phyloP scores from a whole-genome alignment of 2,329 filamentous ascomycete species.

The Fusarium sterilihyphosum region DNA sequence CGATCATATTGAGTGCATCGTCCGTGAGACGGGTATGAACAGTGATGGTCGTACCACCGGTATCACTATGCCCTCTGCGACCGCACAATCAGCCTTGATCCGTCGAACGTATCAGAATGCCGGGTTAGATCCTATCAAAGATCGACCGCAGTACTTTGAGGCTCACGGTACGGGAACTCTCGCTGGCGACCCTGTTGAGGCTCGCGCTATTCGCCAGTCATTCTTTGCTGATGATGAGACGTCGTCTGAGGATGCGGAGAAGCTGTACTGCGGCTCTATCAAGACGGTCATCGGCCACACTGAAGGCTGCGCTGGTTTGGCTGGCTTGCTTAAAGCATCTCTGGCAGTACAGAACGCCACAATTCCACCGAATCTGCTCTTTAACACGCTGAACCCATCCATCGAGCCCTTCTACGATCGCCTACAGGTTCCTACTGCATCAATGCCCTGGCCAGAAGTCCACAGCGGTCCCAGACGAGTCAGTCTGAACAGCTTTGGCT shows the following conservation, averaged over 20 bases:
- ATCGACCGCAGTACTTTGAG: conserved; percentile 8
- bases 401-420: conserved; percentile 20
- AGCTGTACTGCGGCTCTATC: conserved; percentile 2
- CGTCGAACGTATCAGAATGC: conserved; percentile 1
- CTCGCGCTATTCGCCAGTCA: neutral
- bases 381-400: conserved; percentile 57
- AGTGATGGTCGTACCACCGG: neutral
- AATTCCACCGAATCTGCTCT: conserved; percentile 49
- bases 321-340: neutral
- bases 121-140: neutral
- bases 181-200: neutral
- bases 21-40: conserved; percentile 3
- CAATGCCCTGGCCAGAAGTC: conserved; percentile 18
- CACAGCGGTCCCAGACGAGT: neutral
- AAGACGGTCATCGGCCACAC: neutral
- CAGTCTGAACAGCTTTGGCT: conserved; percentile 33
- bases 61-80: neutral
- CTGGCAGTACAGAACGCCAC: neutral
- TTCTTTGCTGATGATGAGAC: neutral
- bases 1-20: conserved; percentile 54
- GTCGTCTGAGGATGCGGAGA: neutral
- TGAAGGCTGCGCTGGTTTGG: neutral
- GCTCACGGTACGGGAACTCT: neutral
- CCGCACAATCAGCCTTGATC: neutral
- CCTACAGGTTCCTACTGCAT: conserved; percentile 24